phyloP scores from a whole-genome alignment of 805 yeast species.

The Gaillardinia entomophila region DNA sequence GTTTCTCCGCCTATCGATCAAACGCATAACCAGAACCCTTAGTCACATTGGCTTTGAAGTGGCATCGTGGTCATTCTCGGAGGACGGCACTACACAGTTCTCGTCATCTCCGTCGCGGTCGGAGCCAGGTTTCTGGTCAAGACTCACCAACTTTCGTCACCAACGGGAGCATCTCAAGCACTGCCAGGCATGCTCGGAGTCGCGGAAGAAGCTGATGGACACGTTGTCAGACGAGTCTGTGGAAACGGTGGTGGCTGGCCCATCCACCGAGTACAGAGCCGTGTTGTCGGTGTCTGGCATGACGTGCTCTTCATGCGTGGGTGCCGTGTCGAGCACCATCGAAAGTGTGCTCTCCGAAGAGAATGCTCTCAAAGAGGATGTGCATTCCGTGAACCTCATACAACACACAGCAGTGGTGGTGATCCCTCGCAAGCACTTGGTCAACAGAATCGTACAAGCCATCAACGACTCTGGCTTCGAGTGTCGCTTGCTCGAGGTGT shows the following conservation, averaged over 20 bases:
- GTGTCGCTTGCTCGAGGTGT: constrained; percentile 49
- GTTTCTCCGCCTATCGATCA: constrained; percentile 12
- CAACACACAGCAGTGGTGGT: constrained; percentile 50
- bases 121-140: no score
- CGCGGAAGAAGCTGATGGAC: constrained; percentile 5
- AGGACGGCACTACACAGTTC: constrained; percentile 9
- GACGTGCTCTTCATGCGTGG: constrained; percentile 37
- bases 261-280: constrained; percentile 35
- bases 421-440: constrained; percentile 45
- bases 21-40: constrained; percentile 19
- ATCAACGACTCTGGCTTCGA: constrained; percentile 33
- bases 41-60: constrained; percentile 33
- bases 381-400: constrained; percentile 45
- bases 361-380: constrained; percentile 1
- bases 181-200: constrained; percentile 37
- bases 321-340: constrained; percentile 24
- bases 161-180: constrained; percentile 31
- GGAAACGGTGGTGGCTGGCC: constrained; percentile 20
- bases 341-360: constrained; percentile 12
- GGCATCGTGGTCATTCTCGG: constrained; percentile 25
- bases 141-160: no score
- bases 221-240: constrained; percentile 11
- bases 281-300: constrained; percentile 46
- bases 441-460: constrained; percentile 22
- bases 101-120: no score